Conservation (phyloP, 2,329 filamentous ascomycete species). For the Paecilomyces niveus region DNA sequence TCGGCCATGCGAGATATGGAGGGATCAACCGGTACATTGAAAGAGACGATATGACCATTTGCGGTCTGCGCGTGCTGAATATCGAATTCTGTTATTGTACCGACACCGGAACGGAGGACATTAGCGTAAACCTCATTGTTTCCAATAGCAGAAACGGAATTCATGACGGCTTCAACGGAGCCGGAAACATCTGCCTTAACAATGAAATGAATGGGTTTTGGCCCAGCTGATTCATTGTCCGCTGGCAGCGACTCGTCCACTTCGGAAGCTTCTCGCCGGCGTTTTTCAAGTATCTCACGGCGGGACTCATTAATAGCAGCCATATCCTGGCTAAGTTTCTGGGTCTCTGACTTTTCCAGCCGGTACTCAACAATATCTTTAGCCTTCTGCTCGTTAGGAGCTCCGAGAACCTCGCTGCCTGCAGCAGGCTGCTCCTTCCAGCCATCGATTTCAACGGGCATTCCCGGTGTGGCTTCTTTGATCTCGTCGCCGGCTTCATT, state of each 20-base stretch:
- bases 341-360: slow-evolving; percentile 61
- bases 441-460: slow-evolving; percentile 87
- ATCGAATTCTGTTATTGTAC: slow-evolving; percentile 75
- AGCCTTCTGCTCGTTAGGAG: slow-evolving; percentile 68
- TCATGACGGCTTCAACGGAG: slow-evolving; percentile 82
- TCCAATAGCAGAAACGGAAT: slow-evolving; percentile 68
- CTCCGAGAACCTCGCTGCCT: slow-evolving; percentile 81
- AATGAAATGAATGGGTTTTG: slow-evolving; percentile 65
- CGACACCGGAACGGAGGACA: slow-evolving; percentile 70
- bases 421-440: slow-evolving; percentile 84
- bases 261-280: slow-evolving; percentile 24
- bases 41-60: slow-evolving; percentile 71
- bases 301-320: slow-evolving; percentile 68
- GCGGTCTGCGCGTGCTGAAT: slow-evolving; percentile 79
- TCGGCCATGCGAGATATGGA: slow-evolving; percentile 65
- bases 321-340: slow-evolving; percentile 60
- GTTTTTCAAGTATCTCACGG: slow-evolving; percentile 51
- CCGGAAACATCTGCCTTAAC: slow-evolving; percentile 91
- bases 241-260: slow-evolving; percentile 26
- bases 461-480: slow-evolving; percentile 71
- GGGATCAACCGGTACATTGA: slow-evolving; percentile 67
- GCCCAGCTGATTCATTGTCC: slow-evolving; percentile 39
- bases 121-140: slow-evolving; percentile 75
- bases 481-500: slow-evolving; percentile 77
- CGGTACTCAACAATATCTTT: slow-evolving; percentile 73